These are phyloP conservation scores for Penicillium argentinense DNA, from an alignment of 495 filamentous ascomycete genomes.

Conservation along the genomic window DNA sequence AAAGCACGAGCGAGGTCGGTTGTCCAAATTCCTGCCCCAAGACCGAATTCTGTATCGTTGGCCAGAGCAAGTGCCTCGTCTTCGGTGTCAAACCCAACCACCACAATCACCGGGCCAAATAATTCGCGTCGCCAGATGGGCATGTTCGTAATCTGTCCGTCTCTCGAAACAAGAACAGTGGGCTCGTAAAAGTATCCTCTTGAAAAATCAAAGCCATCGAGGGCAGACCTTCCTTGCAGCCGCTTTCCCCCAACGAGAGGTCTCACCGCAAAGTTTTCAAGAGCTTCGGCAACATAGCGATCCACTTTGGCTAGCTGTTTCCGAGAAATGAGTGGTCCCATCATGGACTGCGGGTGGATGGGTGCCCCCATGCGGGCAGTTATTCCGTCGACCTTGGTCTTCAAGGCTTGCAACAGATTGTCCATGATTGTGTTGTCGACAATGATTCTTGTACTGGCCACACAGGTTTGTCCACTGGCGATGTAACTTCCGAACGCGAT, in stretches of 20 bases:
- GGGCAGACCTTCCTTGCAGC: constrained; percentile 24
- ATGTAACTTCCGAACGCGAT: constrained; percentile 60
- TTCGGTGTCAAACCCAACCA: constrained; percentile 42
- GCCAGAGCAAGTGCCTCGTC: constrained; percentile 39
- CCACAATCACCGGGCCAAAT: constrained; percentile 49
- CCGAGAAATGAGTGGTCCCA: constrained; percentile 24
- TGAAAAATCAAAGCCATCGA: constrained; percentile 24
- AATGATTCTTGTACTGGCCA: constrained; percentile 59
- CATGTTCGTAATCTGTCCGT: constrained; percentile 9
- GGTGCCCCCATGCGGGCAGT: constrained; percentile 33
- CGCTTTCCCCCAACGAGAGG: constrained; percentile 33
- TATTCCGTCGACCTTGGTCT: constrained; percentile 39
- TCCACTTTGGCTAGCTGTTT: constrained; percentile 19
- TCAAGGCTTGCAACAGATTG: constrained; percentile 30
- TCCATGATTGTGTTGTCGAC: constrained; percentile 49
- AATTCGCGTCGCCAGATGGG: constrained; percentile 44
- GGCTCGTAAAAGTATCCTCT: constrained; percentile 60
- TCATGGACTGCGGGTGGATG: constrained; percentile 14
- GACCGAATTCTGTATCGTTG: constrained; percentile 43
- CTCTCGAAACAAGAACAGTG: constrained; percentile 43
- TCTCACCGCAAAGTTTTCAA: constrained; percentile 24
- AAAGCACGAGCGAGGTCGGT: constrained; percentile 50
- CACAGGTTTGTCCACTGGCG: constrained; percentile 62
- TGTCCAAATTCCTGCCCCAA: constrained; percentile 51
- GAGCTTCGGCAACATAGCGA: constrained; percentile 27